Conservation (phyloP, 1,139 yeast genomes). For the Sugiyamaella novakii region DNA sequence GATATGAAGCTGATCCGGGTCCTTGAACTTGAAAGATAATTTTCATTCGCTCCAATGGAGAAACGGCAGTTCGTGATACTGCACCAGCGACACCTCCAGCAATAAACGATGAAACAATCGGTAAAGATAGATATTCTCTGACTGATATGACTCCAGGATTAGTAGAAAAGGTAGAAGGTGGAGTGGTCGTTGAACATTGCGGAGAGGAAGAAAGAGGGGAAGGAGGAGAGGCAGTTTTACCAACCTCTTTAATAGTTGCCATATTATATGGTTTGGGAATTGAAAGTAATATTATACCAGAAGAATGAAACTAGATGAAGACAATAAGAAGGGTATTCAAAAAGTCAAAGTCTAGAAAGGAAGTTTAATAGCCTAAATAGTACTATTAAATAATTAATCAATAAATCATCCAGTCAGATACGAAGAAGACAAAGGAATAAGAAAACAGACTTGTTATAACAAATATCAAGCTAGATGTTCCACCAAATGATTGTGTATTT, state of each 20-base stretch:
- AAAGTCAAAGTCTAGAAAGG: too few species aligned
- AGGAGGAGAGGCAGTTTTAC: constrained; percentile 10
- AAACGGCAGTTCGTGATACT: constrained; percentile 85
- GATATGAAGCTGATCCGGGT: constrained; percentile 62
- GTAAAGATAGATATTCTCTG: constrained; percentile 37
- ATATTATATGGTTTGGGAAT: neutral
- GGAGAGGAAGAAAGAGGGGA: neutral
- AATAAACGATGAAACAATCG: constrained; percentile 58
- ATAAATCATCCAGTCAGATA: too few species aligned
- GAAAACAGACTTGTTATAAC: too few species aligned
- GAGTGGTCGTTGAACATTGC: neutral
- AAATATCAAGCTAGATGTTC: too few species aligned
- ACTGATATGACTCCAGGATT: constrained; percentile 16
- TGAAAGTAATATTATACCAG: too few species aligned
- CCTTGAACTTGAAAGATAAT: constrained; percentile 90
- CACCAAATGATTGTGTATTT: too few species aligned
- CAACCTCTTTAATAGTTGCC: constrained; percentile 20
- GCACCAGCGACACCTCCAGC: constrained; percentile 92
- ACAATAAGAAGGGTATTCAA: too few species aligned
- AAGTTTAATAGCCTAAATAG: too few species aligned
- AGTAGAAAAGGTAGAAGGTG: constrained; percentile 2
- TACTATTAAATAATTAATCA: too few species aligned
- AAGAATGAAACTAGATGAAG: too few species aligned
- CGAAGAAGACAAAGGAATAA: too few species aligned
- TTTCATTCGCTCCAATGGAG: constrained; percentile 94